A percentile compares a stretch with the other conserved stretches of the same genome.
phyloP scores from a whole-genome alignment of 2,329 filamentous ascomycete species.

The Aspergillus uvarum region DNA sequence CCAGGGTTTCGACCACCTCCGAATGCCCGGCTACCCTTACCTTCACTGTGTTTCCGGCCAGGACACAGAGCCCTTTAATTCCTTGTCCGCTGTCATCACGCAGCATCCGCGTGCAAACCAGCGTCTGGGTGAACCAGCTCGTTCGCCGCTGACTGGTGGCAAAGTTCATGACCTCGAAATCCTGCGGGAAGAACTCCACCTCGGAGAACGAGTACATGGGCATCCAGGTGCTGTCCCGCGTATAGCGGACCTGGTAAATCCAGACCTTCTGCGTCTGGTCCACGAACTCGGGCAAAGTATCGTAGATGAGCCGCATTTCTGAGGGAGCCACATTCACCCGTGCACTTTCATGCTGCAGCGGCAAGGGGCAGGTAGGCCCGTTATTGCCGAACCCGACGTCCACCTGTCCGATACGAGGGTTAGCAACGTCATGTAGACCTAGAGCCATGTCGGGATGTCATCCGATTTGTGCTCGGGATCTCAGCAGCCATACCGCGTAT shows the following conservation, averaged over 20 bases:
- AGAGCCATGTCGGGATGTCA: neutral
- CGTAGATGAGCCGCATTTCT: slow-evolving; percentile 55
- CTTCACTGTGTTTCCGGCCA: slow-evolving; percentile 56
- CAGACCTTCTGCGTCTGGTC: slow-evolving; percentile 53
- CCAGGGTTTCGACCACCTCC: slow-evolving; percentile 48
- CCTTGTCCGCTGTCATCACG: slow-evolving; percentile 47
- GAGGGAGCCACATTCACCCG: slow-evolving; percentile 53
- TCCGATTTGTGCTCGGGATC: too few relatives aligned
- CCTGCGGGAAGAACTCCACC: slow-evolving; percentile 60
- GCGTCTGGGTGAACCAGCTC: slow-evolving; percentile 55
- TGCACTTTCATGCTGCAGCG: slow-evolving; percentile 46
- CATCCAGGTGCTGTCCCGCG: slow-evolving; percentile 53
- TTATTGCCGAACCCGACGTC: slow-evolving; percentile 68
- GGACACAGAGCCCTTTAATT: slow-evolving; percentile 54
- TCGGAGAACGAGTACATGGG: slow-evolving; percentile 66
- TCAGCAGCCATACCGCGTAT: slow-evolving; percentile 34
- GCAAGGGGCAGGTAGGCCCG: slow-evolving; percentile 58
- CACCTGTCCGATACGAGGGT: slow-evolving; percentile 32
- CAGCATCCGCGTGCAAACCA: slow-evolving; percentile 58
- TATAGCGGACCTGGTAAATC: slow-evolving; percentile 63
- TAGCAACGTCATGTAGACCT: slow-evolving; percentile 34
- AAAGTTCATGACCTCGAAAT: slow-evolving; percentile 63
- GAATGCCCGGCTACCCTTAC: slow-evolving; percentile 54
- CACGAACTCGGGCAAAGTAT: slow-evolving; percentile 48
- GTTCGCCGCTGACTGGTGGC: slow-evolving; percentile 51